Evolutionary conservation across 331 rosid genomes (phyloP), one percentile per base, ranked within the genome.

Genomic region (Rosa hybrid): DNA sequence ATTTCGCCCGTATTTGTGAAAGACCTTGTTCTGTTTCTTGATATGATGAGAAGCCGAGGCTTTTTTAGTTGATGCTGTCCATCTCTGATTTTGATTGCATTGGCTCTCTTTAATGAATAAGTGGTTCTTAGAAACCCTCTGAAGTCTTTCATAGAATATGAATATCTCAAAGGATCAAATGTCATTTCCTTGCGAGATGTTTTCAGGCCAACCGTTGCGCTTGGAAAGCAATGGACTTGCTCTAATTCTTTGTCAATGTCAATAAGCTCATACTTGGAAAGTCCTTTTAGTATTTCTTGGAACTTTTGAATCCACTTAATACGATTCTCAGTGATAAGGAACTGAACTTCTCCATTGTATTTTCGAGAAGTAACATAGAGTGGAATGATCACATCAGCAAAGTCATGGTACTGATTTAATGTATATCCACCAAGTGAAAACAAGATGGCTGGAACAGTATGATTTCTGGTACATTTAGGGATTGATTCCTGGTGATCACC

Each of bases 331-430:
- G 97, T 81, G 21, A 91, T 62, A 45, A 94, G 89, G 71, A 94
- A 86, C 56, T 90, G 81, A 34, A 94, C 97, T 78, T 92, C 87
- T 25, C 97, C 91, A 74, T 89, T 83, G 71, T 81, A 92, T 51
- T 84, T 71, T 71, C 91, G 76, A 16, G 95, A 81, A 72, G 98
- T 91, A 56, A 92, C 78, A 76, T 85, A 94, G 42, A 94, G 76
- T 12, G 98, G 97, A 80, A 94, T 82, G 25, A 94, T 10, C 72
- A 92, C 79, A 75, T 94, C 98, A 12, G 91, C 82, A 87, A 91
- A 91, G 49, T 94, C 98, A 72, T 92, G 98, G 79, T 91, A 94
- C 80, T 91, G 92, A 87, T 94, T 94, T 38, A 94, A 97, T 46
- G 80, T 71, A 75, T 92, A 92, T 57, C 98, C 98, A 72, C 87